Evolutionary conservation across 345 rosid genomes (phyloP), one percentile per base, ranked within the genome.

Genomic region (Gossypium turneri): DNA sequence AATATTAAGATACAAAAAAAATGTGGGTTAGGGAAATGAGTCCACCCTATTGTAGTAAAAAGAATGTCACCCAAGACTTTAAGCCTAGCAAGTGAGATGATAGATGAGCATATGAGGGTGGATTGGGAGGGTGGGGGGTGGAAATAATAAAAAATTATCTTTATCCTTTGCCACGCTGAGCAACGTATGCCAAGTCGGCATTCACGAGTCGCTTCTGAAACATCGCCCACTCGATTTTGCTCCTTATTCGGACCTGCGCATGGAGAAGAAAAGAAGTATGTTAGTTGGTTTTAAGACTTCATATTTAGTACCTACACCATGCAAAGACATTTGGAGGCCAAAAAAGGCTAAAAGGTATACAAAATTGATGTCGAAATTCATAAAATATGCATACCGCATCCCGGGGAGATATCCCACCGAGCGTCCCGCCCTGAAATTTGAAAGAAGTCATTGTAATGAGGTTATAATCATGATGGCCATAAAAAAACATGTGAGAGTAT

Each of bases 171-270:
- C 29, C 83, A 24, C 25, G 57, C 75, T 57, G 83, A 58, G 87
- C 56, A 9, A 84, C 17, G 72, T 88, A 89, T 15, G 81, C 86
- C 76, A 81, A 74, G 75, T 94, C 98, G 25, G 98, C 98, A 62
- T 71, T 72, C 12, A 84, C 74, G 0, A 94, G 85, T 0, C 98
- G 97, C 17, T 83, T 77, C 86, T 84, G 91, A 84, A 92, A 94
- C 70, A 92, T 59, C 1, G 89, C 70, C 98, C 98, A 94, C 82
- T 94, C 98, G 2, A 75, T 79, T 84, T 85, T 81, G 87, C 97
- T 92, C 79, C 98, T 81, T 57, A 78, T 86, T 82, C 93, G 87
- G 43, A 94, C 97, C 98, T 94, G 90, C 53, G 51, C 81, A 51
- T 10, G 34, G 12, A 7, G 13, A 13, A 65, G 34, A 60, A 57